A percentile compares a stretch with the other conserved stretches of the same genome.
phyloP scores from a whole-genome alignment of 495 filamentous ascomycete genomes.

The Bacidia rubella region DNA sequence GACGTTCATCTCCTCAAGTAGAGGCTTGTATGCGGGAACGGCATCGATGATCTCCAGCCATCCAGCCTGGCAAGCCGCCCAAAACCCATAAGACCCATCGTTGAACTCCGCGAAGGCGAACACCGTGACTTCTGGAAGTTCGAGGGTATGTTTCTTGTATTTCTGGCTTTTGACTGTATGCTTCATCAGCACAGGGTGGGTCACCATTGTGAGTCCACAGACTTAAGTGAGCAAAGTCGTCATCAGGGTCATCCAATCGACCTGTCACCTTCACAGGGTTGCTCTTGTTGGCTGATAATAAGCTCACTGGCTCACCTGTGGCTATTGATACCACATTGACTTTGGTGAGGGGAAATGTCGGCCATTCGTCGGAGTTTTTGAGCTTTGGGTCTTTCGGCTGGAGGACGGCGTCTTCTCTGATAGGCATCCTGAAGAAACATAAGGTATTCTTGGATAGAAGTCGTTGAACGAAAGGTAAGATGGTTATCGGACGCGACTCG shows the following conservation, averaged over 20 bases:
- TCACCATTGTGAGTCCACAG: neutral
- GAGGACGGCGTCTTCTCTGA: conserved; percentile 42
- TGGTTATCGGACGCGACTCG: neutral
- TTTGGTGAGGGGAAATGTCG: conserved; percentile 40
- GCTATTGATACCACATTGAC: conserved; percentile 37
- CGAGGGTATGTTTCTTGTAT: conserved; percentile 41
- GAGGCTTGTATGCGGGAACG: conserved; percentile 41
- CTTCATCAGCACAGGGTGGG: neutral
- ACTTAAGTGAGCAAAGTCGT: conserved; percentile 29
- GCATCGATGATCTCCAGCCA: conserved; percentile 61
- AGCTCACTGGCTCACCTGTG: conserved; percentile 36
- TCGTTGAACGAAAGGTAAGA: neutral
- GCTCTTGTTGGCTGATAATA: conserved; percentile 38
- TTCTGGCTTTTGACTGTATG: conserved; percentile 31
- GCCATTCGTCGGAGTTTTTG: conserved; percentile 45
- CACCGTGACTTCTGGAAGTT: conserved; percentile 45
- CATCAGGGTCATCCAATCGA: conserved; percentile 33
- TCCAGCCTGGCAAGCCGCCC: conserved; percentile 64
- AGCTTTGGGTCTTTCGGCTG: conserved; percentile 39
- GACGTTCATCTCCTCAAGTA: conserved; percentile 54
- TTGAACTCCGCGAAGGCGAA: conserved; percentile 59
- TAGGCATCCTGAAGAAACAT: conserved; percentile 18
- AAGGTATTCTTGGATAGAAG: neutral
- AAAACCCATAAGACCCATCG: conserved; percentile 48
- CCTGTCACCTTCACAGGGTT: conserved; percentile 44